phyloP scores from a whole-genome alignment of 2,329 filamentous ascomycete species.

The Aspergillaceae sp. region DNA sequence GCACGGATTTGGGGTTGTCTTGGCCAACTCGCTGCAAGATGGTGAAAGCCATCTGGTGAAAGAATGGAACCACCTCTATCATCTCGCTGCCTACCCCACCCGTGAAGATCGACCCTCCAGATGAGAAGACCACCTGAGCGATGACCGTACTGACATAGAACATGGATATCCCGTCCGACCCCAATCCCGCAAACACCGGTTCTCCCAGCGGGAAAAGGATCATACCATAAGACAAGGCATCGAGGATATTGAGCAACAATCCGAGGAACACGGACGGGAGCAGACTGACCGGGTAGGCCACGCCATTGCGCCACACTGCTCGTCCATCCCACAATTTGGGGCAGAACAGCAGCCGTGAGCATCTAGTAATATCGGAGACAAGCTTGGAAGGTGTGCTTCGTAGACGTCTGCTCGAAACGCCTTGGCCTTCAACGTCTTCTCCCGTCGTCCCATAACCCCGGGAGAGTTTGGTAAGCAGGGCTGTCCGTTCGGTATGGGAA shows the following conservation, averaged over 20 bases:
- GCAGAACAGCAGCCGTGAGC: constrained; percentile 38
- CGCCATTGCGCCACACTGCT: constrained; percentile 53
- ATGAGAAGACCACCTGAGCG: constrained; percentile 81
- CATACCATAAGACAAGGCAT: constrained; percentile 93
- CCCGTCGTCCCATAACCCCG: constrained; percentile 22
- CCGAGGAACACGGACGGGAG: constrained; percentile 84
- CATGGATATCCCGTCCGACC: constrained; percentile 91
- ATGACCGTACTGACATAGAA: constrained; percentile 98
- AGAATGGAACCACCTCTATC: constrained; percentile 98
- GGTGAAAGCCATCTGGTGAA: constrained; percentile 93
- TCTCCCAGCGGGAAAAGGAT: constrained; percentile 89
- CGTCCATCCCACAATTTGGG: constrained; percentile 65
- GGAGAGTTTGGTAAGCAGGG: constrained; percentile 26
- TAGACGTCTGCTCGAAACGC: constrained; percentile 4
- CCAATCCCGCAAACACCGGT: constrained; percentile 73
- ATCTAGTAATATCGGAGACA: constrained; percentile 13
- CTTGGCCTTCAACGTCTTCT: constrained; percentile 27
- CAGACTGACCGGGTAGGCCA: constrained; percentile 61
- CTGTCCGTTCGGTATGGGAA: constrained; percentile 27
- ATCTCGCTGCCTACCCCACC: constrained; percentile 92
- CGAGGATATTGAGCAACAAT: constrained; percentile 80
- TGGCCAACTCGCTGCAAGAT: constrained; percentile 72
- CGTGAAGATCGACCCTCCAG: constrained; percentile 74
- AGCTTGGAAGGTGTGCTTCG: constrained; percentile 9
- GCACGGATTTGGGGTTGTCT: constrained; percentile 72